phyloP scores from a whole-genome alignment of 1,139 yeast species.

The Candida mesenterica region DNA sequence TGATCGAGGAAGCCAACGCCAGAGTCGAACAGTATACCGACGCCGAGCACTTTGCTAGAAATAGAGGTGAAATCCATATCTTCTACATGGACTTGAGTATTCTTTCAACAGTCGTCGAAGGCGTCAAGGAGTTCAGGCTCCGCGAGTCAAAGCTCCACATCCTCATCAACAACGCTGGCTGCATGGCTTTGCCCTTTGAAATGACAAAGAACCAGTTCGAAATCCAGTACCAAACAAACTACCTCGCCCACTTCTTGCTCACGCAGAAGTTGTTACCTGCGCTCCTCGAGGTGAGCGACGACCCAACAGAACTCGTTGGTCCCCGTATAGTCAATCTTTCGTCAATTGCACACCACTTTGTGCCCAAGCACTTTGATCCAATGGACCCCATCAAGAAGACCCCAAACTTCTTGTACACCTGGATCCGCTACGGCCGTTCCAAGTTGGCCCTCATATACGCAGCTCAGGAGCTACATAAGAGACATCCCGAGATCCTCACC shows the following conservation, averaged over 20 bases:
- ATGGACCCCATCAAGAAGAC: conserved; percentile 20
- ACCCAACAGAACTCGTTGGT: conserved; percentile 11
- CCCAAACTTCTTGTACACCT: conserved; percentile 27
- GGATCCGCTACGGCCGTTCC: conserved; percentile 38
- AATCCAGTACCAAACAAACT: conserved; percentile 44
- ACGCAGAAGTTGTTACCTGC: conserved; percentile 31
- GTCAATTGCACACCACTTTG: conserved; percentile 34
- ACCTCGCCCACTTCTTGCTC: conserved; percentile 34
- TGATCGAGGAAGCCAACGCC: conserved; percentile 51
- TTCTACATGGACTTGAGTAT: conserved; percentile 35
- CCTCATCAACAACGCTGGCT: conserved; percentile 43
- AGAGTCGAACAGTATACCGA: conserved; percentile 22
- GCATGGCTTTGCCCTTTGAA: conserved; percentile 40
- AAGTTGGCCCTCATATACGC: conserved; percentile 36
- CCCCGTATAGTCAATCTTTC: conserved; percentile 37
- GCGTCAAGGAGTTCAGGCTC: conserved; percentile 25
- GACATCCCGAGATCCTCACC: conserved; percentile 33
- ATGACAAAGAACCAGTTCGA: conserved; percentile 39
- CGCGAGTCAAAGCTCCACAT: conserved; percentile 31
- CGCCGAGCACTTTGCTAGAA: conserved; percentile 13
- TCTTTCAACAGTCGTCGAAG: conserved; percentile 29
- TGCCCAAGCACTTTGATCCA: conserved; percentile 25
- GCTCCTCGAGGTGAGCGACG: conserved; percentile 21
- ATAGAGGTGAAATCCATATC: conserved; percentile 29
- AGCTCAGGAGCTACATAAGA: conserved; percentile 25